These are phyloP conservation scores for Cladophialophora yegresii DNA, from an alignment of 2,329 filamentous ascomycete species.

Conservation along the genomic window DNA sequence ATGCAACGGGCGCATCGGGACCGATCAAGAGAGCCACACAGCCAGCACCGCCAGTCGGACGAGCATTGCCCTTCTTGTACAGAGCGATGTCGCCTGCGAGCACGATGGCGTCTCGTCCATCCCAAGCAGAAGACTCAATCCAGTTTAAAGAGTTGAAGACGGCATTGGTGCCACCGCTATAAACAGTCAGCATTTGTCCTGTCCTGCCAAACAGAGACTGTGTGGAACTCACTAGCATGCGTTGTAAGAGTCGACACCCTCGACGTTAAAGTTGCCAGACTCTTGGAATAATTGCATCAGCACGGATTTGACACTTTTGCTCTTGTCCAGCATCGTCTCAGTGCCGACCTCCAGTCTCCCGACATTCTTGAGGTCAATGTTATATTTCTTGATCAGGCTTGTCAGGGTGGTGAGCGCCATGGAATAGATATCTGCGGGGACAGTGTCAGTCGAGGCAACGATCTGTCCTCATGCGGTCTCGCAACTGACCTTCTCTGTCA, in stretches of 20 bases:
- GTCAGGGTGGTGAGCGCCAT: constrained; percentile 76
- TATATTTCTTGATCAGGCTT: constrained; percentile 78
- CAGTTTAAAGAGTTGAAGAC: constrained; percentile 82
- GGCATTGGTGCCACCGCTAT: constrained; percentile 72
- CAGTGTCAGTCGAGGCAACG: constrained; percentile 12
- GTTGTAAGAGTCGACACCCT: constrained; percentile 81
- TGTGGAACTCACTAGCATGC: constrained; percentile 64
- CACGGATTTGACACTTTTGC: constrained; percentile 86
- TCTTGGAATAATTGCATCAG: constrained; percentile 79
- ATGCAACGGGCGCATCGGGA: constrained; percentile 72
- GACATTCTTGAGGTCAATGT: constrained; percentile 74
- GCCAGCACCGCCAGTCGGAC: constrained; percentile 78
- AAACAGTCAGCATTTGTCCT: constrained; percentile 15
- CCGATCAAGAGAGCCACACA: constrained; percentile 77
- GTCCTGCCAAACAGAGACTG: background rate
- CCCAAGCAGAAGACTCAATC: constrained; percentile 84
- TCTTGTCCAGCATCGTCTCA: constrained; percentile 84
- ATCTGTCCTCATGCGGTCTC: background rate
- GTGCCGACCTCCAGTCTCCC: constrained; percentile 83
- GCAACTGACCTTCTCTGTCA: constrained; percentile 72
- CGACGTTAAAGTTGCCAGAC: constrained; percentile 74
- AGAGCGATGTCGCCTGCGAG: constrained; percentile 81
- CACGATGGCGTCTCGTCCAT: constrained; percentile 78
- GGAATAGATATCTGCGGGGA: constrained; percentile 77
- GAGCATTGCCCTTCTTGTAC: constrained; percentile 79